A percentile compares a stretch with the other conserved stretches of the same genome.
Evolutionary conservation across 345 rosid species (phyloP).

Genomic region (Cardamine resedifolia): DNA sequence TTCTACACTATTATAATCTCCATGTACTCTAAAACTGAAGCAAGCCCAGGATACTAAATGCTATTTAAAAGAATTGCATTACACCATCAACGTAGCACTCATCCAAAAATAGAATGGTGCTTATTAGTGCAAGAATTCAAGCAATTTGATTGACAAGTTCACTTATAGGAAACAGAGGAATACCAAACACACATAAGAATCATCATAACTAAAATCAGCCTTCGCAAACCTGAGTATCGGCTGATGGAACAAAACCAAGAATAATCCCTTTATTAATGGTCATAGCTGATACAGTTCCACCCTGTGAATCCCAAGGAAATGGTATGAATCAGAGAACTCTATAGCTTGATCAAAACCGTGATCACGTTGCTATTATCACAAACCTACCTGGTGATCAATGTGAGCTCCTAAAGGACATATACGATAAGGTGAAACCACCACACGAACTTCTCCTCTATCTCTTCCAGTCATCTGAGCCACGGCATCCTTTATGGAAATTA

Average conservation of each 20-base stretch:
- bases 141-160: slow-evolving; percentile 1
- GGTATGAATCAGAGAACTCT: slow-evolving; percentile 8
- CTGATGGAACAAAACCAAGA: slow-evolving; percentile 83
- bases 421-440: slow-evolving; percentile 83
- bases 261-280: slow-evolving; percentile 82
- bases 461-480: slow-evolving; percentile 66
- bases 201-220: not conserved
- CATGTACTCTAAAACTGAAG: slow-evolving; percentile 6
- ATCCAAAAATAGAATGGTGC: slow-evolving; percentile 2
- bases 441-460: slow-evolving; percentile 53
- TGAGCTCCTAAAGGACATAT: slow-evolving; percentile 98
- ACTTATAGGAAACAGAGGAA: not conserved
- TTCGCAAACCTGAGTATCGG: slow-evolving; percentile 50
- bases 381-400: slow-evolving; percentile 87
- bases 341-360: slow-evolving; percentile 6
- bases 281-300: slow-evolving; percentile 92
- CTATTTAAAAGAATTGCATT: not conserved
- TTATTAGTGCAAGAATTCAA: not conserved
- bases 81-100: not conserved
- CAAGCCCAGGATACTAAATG: not conserved
- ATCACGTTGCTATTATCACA: not conserved
- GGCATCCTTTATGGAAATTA: slow-evolving; percentile 39
- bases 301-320: slow-evolving; percentile 45
- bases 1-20: slow-evolving; percentile 2
- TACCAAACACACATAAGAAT: not conserved